Conservation (phyloP, 2,329 filamentous ascomycete genomes). For the Didymella segeticola region DNA sequence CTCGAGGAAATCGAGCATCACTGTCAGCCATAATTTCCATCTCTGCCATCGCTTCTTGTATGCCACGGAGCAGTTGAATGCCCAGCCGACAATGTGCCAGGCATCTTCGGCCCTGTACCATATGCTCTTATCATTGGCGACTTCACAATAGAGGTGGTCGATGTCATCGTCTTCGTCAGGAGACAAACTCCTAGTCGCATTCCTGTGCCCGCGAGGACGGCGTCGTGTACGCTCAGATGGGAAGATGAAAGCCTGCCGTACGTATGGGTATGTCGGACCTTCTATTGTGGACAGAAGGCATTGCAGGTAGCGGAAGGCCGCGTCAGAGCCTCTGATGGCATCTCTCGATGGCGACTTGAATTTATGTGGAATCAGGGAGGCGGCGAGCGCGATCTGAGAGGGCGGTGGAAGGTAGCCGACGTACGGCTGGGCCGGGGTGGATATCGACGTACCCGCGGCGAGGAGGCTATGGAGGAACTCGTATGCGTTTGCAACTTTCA, state of each 20-base stretch:
- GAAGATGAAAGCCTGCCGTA: conserved; percentile 78
- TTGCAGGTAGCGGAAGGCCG: conserved; percentile 74
- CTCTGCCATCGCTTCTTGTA: conserved; percentile 78
- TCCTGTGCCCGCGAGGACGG: conserved; percentile 26
- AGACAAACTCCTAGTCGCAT: conserved; percentile 31
- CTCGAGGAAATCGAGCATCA: conserved; percentile 80
- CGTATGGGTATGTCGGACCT: conserved; percentile 68
- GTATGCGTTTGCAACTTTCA: conserved; percentile 42
- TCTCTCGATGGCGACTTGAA: conserved; percentile 71
- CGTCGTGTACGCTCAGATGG: conserved; percentile 34
- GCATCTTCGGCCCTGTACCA: conserved; percentile 84
- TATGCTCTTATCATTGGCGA: conserved; percentile 68
- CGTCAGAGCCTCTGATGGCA: conserved; percentile 67
- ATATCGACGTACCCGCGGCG: conserved; percentile 41
- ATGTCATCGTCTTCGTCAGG: conserved; percentile 50
- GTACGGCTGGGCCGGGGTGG: conserved; percentile 41
- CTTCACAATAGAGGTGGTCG: conserved; percentile 52
- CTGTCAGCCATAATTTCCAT: conserved; percentile 82
- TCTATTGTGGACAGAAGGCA: conserved; percentile 71
- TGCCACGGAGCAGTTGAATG: conserved; percentile 83
- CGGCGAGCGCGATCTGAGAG: conserved; percentile 77
- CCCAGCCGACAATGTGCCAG: conserved; percentile 89
- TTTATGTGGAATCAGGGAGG: conserved; percentile 82
- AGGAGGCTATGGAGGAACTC: conserved; percentile 45
- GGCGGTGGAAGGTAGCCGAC: conserved; percentile 71